Base-by-base conservation (phyloP, 2,329 filamentous ascomycete species). In the Phyllosticta capitalensis region DNA sequence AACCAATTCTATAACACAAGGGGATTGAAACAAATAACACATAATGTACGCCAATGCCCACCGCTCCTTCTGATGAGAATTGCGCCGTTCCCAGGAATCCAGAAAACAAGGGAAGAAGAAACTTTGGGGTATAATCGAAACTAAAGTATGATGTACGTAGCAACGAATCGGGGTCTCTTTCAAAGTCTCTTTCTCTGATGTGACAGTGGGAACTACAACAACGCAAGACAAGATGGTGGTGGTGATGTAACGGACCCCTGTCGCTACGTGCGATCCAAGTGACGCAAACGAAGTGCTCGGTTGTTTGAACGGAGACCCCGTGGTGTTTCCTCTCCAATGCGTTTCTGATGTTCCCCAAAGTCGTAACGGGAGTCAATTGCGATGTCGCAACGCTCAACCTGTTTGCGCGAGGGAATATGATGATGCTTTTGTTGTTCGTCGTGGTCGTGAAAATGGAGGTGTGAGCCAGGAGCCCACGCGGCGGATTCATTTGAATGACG, bases 51-150 rank as follows among this genome's bases (percentile, higher is more conserved):
- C 52, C 56, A 51, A 49, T n/a, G 52, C 56, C 21, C 6, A 20
- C 12, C 38, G 38, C 38, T 45, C 38, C 38, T 45, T 45, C 38
- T 45, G 38, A 38, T 58, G 50, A 51, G 38, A 54, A n/a, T 14
- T n/a, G 52, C 56, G 52, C 52, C 38, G 38, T 50, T 59, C 51
- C 45, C 52, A 45, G 54, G 30, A 54, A 59, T 45, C 56, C 52
- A 54, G 30, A 54, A 54, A 54, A 54, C 52, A 54, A 21, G 20
- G 52, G 48, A 52, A 30, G 20, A 48, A 55, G 45, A 55, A 54
- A 52, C 19, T 55, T 59, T 26, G 52, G 58, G 56, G 52, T 59
- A 59, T 59, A 54, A 52, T 59, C 38, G 57, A 59, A 59, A 52
- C 30, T 51, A 58, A 17, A 30, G 50, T 45, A 54, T 33, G 22